Evolutionary conservation across 169 alveolate genomes (phyloP).

Genomic region (Haemoproteus tartakovskyi): DNA sequence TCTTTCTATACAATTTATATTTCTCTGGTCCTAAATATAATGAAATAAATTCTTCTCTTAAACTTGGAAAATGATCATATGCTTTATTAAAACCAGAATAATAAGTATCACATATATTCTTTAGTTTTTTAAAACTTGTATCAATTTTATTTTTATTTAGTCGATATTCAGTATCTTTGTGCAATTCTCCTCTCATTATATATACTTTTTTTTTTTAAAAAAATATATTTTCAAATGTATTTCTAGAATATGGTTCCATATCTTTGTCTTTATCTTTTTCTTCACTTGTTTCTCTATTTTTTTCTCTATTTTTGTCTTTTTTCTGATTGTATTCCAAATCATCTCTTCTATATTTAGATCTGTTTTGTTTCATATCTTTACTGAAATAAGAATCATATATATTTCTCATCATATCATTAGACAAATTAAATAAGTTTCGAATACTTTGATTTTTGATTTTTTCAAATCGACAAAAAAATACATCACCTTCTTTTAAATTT

Average conservation of each 20-base stretch:
- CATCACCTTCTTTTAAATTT: constrained; percentile 50
- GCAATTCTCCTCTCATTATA: constrained; percentile 55
- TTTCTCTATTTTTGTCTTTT: background rate
- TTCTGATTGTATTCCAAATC: background rate
- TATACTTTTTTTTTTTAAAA: constrained; percentile 36
- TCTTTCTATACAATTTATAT: constrained; percentile 45
- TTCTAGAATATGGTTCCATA: constrained; percentile 1
- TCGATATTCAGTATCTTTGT: constrained; percentile 56
- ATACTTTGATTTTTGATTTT: constrained; percentile 15
- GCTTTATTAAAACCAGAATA: constrained; percentile 54
- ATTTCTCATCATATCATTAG: constrained; percentile 31
- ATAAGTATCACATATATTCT: constrained; percentile 49
- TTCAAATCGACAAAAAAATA: constrained; percentile 60
- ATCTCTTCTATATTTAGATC: too few relatives aligned
- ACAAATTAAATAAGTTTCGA: constrained; percentile 41
- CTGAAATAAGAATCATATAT: constrained; percentile 30
- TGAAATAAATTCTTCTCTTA: constrained; percentile 51
- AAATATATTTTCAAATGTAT: constrained; percentile 36
- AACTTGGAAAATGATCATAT: constrained; percentile 26
- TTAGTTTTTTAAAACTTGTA: constrained; percentile 22
- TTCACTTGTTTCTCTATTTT: background rate
- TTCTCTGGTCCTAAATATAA: constrained; percentile 43
- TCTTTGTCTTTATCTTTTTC: background rate
- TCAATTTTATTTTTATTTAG: constrained; percentile 57
- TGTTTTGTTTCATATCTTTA: too few relatives aligned